Conservation (phyloP, 179 eudicot genomes). For the Spinacia oleracea region DNA sequence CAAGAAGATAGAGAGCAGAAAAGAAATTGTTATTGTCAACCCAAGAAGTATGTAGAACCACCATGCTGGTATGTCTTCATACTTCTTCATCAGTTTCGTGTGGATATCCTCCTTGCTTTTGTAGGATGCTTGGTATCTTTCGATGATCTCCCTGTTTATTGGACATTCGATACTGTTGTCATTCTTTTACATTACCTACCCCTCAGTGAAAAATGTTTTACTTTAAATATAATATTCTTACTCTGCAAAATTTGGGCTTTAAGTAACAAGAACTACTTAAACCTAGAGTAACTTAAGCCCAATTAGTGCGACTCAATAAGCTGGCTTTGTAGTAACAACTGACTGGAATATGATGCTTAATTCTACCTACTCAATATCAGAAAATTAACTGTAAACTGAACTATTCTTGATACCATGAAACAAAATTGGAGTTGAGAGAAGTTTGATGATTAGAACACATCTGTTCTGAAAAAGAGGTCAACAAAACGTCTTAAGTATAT, state of each 20-base stretch:
- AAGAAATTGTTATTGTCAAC: constrained; percentile 50
- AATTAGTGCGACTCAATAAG: neutral
- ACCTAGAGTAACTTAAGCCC: too few species aligned
- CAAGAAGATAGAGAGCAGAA: constrained; percentile 56
- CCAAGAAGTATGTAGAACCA: constrained; percentile 74
- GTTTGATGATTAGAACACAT: neutral
- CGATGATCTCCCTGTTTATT: constrained; percentile 67
- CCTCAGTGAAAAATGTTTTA: neutral
- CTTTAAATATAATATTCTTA: neutral
- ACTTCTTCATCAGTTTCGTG: constrained; percentile 74
- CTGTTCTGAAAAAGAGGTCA: too few species aligned
- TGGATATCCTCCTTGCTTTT: constrained; percentile 75
- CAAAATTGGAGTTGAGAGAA: too few species aligned
- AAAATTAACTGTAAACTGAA: neutral
- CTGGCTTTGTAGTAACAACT: neutral
- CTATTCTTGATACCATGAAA: too few species aligned
- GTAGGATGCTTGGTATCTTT: constrained; percentile 61
- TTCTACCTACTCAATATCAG: neutral
- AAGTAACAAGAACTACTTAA: neutral
- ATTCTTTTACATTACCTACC: neutral
- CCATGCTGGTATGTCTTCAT: constrained; percentile 87
- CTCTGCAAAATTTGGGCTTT: neutral
- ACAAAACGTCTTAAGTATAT: neutral
- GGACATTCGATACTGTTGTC: neutral
- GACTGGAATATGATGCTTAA: neutral